Evolutionary conservation across 2,329 filamentous ascomycete species (phyloP).

Genomic region (Truncatella angustata): DNA sequence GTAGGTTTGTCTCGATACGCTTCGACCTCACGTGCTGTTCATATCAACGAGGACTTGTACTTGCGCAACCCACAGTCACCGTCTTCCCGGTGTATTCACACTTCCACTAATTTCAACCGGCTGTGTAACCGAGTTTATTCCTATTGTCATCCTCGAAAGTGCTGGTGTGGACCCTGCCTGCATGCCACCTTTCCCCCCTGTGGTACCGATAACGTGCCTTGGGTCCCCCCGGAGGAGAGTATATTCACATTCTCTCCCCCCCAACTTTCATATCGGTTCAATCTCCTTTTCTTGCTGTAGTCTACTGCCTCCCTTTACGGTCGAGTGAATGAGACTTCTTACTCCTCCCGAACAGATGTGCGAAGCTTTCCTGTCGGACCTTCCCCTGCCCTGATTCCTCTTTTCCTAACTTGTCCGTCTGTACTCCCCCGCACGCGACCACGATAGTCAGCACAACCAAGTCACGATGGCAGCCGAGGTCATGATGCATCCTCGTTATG

Average conservation of each 20-base stretch:
- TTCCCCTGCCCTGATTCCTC: slow-evolving; percentile 9
- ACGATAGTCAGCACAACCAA: not conserved
- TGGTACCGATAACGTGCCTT: slow-evolving; percentile 2
- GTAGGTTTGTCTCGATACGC: not conserved
- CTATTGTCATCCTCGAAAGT: not conserved
- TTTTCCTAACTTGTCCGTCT: slow-evolving; percentile 5
- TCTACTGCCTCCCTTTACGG: not conserved
- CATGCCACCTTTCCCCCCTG: not conserved
- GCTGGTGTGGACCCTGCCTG: slow-evolving; percentile 7
- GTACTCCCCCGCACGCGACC: not conserved
- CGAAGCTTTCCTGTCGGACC: slow-evolving; percentile 15
- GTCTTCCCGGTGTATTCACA: not conserved
- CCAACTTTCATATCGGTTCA: not conserved
- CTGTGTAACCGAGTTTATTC: not conserved
- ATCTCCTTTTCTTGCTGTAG: not conserved
- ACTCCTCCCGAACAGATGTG: slow-evolving; percentile 15
- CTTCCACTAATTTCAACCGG: not conserved
- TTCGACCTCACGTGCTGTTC: slow-evolving; percentile 2
- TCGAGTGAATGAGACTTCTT: not conserved
- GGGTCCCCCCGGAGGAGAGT: not conserved
- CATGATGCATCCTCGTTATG: slow-evolving; percentile 20
- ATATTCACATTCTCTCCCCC: not conserved
- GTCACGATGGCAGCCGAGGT: slow-evolving; percentile 27
- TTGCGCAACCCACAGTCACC: not conserved
- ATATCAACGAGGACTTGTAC: not conserved